Evolutionary conservation across 371 early-diverging fungal genomes (phyloP).

Genomic region (Rhizopus microsporus): DNA sequence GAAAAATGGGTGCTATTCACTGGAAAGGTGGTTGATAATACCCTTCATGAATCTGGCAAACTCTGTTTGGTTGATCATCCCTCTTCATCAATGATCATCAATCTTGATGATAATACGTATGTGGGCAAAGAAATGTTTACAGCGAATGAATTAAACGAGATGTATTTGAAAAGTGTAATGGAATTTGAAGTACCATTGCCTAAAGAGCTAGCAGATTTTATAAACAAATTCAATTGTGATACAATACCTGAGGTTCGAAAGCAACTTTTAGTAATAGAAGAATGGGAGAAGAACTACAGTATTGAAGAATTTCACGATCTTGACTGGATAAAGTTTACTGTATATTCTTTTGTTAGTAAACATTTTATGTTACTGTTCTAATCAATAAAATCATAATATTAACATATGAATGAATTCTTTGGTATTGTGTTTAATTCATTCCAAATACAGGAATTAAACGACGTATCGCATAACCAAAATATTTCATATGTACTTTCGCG

Average conservation of each 20-base stretch:
- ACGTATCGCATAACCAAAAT: too few species aligned
- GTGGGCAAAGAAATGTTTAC: constrained; percentile 11
- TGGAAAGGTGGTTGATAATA: constrained; percentile 16
- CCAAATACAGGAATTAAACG: too few species aligned
- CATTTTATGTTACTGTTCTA: too few species aligned
- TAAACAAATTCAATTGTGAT: constrained; percentile 9
- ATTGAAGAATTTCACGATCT: constrained; percentile 14
- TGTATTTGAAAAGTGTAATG: constrained; percentile 6
- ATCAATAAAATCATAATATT: too few species aligned
- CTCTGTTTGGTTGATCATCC: constrained; percentile 15
- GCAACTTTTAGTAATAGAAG: constrained; percentile 7
- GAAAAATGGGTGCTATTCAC: constrained; percentile 18
- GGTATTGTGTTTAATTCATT: too few species aligned
- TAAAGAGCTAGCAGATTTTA: constrained; percentile 7
- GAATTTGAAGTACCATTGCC: constrained; percentile 1
- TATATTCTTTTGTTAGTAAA: constrained; percentile 18
- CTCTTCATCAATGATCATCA: constrained; percentile 16
- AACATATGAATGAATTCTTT: too few species aligned
- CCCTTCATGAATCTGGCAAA: constrained; percentile 12
- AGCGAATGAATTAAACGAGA: constrained; percentile 9
- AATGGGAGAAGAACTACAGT: constrained; percentile 16
- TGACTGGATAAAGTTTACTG: constrained; percentile 15
- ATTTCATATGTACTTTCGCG: too few species aligned
- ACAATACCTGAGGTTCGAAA: constrained; percentile 8
- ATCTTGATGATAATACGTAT: constrained; percentile 17